These are phyloP conservation scores for Phytophthora cactorum DNA, from an alignment of 352 stramenopile genomes.

Conservation along the genomic window DNA sequence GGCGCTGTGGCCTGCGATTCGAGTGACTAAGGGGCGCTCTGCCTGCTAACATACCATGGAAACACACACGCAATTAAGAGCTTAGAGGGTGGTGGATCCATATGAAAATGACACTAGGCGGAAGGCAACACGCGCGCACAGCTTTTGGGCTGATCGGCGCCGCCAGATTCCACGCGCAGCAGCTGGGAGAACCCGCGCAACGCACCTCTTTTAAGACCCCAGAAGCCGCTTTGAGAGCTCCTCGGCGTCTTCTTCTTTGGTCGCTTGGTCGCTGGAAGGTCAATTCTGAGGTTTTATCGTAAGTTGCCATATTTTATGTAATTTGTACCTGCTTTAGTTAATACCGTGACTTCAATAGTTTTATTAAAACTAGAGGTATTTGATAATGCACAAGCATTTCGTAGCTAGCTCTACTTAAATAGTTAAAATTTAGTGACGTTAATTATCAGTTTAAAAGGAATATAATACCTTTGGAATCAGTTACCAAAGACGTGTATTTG, in stretches of 20 bases:
- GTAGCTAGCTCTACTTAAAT: too few relatives aligned
- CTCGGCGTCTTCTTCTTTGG: constrained; percentile 39
- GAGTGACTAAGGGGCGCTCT: constrained; percentile 13
- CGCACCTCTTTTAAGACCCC: constrained; percentile 40
- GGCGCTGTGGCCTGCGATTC: background rate
- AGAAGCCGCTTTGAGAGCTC: constrained; percentile 42
- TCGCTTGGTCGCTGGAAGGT: constrained; percentile 24
- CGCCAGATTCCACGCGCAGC: constrained; percentile 3
- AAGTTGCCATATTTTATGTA: constrained; percentile 10
- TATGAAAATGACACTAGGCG: constrained; percentile 4
- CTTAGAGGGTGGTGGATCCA: constrained; percentile 21
- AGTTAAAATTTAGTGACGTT: too few relatives aligned
- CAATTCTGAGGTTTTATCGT: constrained; percentile 18
- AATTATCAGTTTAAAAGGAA: background rate
- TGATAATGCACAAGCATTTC: background rate
- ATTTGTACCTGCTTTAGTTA: background rate
- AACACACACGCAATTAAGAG: constrained; percentile 21
- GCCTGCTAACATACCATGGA: constrained; percentile 28
- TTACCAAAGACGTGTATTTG: background rate
- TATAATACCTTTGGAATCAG: background rate
- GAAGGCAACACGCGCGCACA: constrained; percentile 11
- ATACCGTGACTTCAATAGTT: background rate
- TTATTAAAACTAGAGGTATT: background rate
- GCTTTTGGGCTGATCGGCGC: background rate
- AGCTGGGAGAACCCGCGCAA: constrained; percentile 20